Conservation (phyloP, 1,284 basidiomycete genomes). For the Neolentinus lepideus region DNA sequence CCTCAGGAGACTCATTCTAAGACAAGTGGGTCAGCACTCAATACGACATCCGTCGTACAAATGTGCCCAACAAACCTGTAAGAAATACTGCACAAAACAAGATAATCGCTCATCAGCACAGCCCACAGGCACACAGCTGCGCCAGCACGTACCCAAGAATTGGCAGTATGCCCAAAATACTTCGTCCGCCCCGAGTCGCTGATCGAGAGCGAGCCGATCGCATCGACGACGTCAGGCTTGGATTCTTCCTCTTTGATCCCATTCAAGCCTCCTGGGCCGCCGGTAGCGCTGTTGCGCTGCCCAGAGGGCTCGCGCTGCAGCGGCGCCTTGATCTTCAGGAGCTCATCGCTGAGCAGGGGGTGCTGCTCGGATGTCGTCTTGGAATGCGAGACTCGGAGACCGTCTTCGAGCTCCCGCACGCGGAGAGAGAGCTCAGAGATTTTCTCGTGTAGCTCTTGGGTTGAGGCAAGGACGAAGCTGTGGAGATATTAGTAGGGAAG, state of each 20-base stretch:
- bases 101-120: not conserved
- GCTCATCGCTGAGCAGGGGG: conserved; percentile 60
- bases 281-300: conserved; percentile 11
- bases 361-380: conserved; percentile 56
- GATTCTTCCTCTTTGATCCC: conserved; percentile 50
- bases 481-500: conserved; percentile 5
- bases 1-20: conserved; percentile 54
- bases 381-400: conserved; percentile 50
- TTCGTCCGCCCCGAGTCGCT: conserved; percentile 61
- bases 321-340: conserved; percentile 65
- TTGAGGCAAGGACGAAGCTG: conserved; percentile 77
- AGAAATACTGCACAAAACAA: conserved; percentile 47
- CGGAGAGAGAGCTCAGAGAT: conserved; percentile 68
- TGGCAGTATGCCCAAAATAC: conserved; percentile 68
- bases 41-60: conserved; percentile 5
- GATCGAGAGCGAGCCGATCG: conserved; percentile 70
- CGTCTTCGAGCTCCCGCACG: conserved; percentile 74
- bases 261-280: conserved; percentile 11
- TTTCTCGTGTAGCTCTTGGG: conserved; percentile 77
- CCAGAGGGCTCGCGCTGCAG: conserved; percentile 48
- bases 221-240: conserved; percentile 65
- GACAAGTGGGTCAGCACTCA: conserved; percentile 6
- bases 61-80: conserved; percentile 40
- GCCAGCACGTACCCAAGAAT: conserved; percentile 57
- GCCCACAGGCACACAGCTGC: not conserved